A percentile compares a stretch with the other conserved stretches of the same genome.
Conservation (phyloP, 768 basidiomycete species). For the Suillus occidentalis region DNA sequence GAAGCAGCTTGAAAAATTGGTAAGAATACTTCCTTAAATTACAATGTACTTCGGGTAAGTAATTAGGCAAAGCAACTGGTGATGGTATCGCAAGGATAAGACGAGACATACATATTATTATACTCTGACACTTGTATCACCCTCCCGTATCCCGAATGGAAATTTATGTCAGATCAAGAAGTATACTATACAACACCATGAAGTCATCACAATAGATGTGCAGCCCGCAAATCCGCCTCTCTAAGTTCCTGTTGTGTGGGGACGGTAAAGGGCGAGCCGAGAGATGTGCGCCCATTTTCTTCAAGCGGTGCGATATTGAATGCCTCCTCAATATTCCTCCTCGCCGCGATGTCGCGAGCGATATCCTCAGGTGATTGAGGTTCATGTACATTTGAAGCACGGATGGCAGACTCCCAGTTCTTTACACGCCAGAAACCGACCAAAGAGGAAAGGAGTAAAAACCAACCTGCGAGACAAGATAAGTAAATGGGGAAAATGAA, state of each 20-base stretch:
- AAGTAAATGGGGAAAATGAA: constrained; percentile 5
- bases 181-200: constrained; percentile 9
- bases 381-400: constrained; percentile 36
- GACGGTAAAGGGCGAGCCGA: constrained; percentile 16
- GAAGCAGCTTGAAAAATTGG: constrained; percentile 12
- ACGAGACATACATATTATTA: not conserved
- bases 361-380: constrained; percentile 39
- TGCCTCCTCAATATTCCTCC: constrained; percentile 49
- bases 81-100: constrained; percentile 4
- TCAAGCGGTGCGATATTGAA: constrained; percentile 46
- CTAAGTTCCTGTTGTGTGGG: constrained; percentile 33
- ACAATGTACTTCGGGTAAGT: constrained; percentile 23
- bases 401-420: constrained; percentile 77
- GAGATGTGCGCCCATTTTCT: constrained; percentile 27
- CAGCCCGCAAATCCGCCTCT: constrained; percentile 51
- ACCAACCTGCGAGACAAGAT: constrained; percentile 67
- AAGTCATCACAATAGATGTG: constrained; percentile 48
- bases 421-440: constrained; percentile 85
- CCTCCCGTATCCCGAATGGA: not conserved
- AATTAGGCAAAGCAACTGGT: constrained; percentile 8
- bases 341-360: constrained; percentile 50
- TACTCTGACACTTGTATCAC: not conserved
- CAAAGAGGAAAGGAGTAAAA: constrained; percentile 80
- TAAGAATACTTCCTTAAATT: constrained; percentile 8
- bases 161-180: not conserved